Percentiles rank a stretch among this genome's conserved stretches.
phyloP scores from a whole-genome alignment of 768 basidiomycete genomes.

The Termitomyces sp. region DNA sequence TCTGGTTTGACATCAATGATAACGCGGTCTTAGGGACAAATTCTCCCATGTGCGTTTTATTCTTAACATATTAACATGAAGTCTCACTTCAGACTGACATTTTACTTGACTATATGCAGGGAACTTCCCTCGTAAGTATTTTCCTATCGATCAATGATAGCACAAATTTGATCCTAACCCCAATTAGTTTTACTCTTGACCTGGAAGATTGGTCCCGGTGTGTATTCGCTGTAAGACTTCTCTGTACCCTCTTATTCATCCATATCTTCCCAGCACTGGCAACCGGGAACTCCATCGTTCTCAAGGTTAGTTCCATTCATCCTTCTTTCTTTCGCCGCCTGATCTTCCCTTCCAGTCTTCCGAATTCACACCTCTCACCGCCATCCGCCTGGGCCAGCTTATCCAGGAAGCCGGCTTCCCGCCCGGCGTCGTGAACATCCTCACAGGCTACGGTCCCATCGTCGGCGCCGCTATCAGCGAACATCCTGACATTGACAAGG shows the following conservation, averaged over 20 bases:
- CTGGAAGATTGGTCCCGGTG: constrained; percentile 77
- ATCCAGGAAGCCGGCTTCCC: constrained; percentile 73
- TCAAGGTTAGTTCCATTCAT: constrained; percentile 36
- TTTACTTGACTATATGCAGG: constrained; percentile 32
- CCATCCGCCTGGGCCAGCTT: constrained; percentile 50
- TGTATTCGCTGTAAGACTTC: neutral
- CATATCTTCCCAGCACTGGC: constrained; percentile 55
- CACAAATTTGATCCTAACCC: constrained; percentile 8
- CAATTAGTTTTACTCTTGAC: constrained; percentile 48
- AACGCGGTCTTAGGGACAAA: constrained; percentile 16
- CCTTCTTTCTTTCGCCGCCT: neutral
- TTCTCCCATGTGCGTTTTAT: constrained; percentile 20
- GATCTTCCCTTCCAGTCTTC: constrained; percentile 42
- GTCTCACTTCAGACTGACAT: neutral
- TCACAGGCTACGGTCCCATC: constrained; percentile 66
- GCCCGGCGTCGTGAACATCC: constrained; percentile 70
- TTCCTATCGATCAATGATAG: neutral
- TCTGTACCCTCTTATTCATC: neutral
- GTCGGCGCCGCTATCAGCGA: constrained; percentile 64
- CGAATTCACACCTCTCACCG: constrained; percentile 71
- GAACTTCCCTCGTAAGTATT: constrained; percentile 52
- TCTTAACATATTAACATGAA: neutral
- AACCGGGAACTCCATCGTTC: constrained; percentile 70
- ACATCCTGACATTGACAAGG: constrained; percentile 70
- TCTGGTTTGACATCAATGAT: neutral